These are phyloP conservation scores for Camelina hispida DNA, from an alignment of 345 rosid genomes.

Conservation along the genomic window DNA sequence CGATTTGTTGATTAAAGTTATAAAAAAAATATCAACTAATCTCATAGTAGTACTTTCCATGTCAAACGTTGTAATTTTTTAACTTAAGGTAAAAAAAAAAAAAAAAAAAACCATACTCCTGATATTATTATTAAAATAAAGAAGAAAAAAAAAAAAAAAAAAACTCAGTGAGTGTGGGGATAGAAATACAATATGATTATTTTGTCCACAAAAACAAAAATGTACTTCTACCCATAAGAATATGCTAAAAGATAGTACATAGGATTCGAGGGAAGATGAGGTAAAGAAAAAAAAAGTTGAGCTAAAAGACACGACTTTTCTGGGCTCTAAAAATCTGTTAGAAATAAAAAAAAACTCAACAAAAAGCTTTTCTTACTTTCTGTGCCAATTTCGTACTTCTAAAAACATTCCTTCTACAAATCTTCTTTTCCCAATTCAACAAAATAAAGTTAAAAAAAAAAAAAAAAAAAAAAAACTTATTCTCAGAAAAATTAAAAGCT, in stretches of 20 bases:
- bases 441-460: background rate
- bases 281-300: background rate
- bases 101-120: no score
- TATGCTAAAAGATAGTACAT: background rate
- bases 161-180: slow-evolving; percentile 28
- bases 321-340: slow-evolving; percentile 28
- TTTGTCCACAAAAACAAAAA: slow-evolving; percentile 21
- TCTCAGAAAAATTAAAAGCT: slow-evolving; percentile 16
- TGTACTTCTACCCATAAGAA: slow-evolving; percentile 2
- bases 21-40: no score
- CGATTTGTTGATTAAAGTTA: background rate
- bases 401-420: slow-evolving; percentile 35
- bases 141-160: slow-evolving; percentile 16
- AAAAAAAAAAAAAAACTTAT: slow-evolving; percentile 2
- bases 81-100: no score
- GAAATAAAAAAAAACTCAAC: background rate
- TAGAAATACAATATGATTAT: background rate
- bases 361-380: slow-evolving; percentile 10
- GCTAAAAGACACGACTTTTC: slow-evolving; percentile 41
- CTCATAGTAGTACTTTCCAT: no score
- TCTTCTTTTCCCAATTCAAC: slow-evolving; percentile 6
- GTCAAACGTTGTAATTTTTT: no score
- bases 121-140: background rate
- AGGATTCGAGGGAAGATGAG: background rate
- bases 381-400: slow-evolving; percentile 40